Evolutionary conservation across 768 basidiomycete species (phyloP), one percentile per base, ranked within the genome.

Genomic region (Kwoniella europaea): DNA sequence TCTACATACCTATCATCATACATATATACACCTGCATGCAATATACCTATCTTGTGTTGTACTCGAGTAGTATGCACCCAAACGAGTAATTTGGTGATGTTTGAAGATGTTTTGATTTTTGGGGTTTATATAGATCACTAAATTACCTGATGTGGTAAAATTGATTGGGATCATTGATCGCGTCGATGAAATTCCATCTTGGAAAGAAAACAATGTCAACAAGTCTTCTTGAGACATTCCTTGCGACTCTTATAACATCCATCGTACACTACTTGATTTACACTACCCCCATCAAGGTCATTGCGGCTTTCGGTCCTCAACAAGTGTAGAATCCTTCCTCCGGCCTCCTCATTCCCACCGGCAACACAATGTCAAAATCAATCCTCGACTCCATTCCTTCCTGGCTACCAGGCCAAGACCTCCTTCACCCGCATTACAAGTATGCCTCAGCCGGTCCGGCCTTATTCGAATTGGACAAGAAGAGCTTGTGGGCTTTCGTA

Each of bases 401-500:
- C 1, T 79, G 78, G 78, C 61, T 77, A 46, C 76, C 78, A 7
- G n/a, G 76, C 18, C 76, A 67, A 50, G 65, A 67, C 43, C 43
- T 60, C 12, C 20, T 67, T 12, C 56, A 67, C 24, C 65, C 65
- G 24, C 56, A 55, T 4, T 65, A 57, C 27, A 55, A 57, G 22
- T 65, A 65, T 29, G 63, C 53, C n/a, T 42, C 63, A 42, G 65
- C 54, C 42, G 35, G 54, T 44, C 54, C 55, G 1, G 22, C 41
- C 4, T 50, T 84, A 35, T 71, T 96, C 2, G 90, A 96, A 84
- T 79, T 87, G 35, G 88, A 86, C 41, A 88, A 92, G 76, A 79
- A 84, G 6, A 92, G 92, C 22, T 82, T 98, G 52, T 87, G 87
- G 77, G 63, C 91, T 18, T 88, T 89, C 0, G 71, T 94, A n/a